Percentiles rank a stretch among this genome's conserved stretches.
phyloP scores from a whole-genome alignment of 179 eudicot species.

The Patellifolia procumbens region DNA sequence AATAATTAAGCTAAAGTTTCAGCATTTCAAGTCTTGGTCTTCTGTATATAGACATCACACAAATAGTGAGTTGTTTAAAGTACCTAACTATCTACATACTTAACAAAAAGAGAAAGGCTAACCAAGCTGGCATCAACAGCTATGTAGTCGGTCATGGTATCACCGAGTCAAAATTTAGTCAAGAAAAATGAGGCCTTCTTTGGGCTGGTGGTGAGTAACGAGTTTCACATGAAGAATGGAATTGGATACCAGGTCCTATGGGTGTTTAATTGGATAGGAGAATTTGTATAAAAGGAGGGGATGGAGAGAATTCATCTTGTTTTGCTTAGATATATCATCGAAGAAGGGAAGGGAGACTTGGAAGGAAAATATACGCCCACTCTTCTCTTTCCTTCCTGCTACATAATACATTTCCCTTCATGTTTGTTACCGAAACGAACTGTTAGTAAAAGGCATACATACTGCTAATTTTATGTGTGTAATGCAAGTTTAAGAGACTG shows the following conservation, averaged over 20 bases:
- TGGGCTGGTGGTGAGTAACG: not conserved
- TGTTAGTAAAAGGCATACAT: not conserved
- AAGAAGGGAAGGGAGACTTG: no score
- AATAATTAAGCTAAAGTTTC: not conserved
- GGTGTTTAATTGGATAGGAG: no score
- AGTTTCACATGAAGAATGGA: not conserved
- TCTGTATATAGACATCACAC: not conserved
- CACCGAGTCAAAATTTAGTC: not conserved
- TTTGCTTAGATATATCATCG: no score
- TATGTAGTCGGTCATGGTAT: not conserved
- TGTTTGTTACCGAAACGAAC: no score
- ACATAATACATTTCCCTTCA: no score
- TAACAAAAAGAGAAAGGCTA: not conserved
- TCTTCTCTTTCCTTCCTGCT: no score
- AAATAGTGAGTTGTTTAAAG: not conserved
- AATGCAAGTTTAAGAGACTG: not conserved
- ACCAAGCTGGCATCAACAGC: not conserved
- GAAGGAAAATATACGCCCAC: not conserved
- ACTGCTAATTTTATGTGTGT: not conserved
- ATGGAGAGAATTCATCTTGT: not conserved
- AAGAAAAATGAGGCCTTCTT: not conserved
- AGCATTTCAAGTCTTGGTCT: not conserved
- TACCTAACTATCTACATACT: not conserved
- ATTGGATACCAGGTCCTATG: no score
- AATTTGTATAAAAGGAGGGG: not conserved